Conservation (phyloP, 148 eudicot genomes). For the Rhododendron simsii region DNA sequence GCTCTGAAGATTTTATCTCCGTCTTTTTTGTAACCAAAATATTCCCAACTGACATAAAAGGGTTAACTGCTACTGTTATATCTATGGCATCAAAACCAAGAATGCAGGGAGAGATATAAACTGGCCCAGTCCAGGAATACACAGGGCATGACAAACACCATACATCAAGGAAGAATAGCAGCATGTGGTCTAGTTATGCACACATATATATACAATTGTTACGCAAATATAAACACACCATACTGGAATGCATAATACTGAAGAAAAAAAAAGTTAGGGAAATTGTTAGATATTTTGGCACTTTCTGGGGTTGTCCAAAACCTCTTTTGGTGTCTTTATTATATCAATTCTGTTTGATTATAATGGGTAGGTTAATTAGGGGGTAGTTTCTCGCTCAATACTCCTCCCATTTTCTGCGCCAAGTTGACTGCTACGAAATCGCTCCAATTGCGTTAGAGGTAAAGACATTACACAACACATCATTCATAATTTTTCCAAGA, state of each 20-base stretch:
- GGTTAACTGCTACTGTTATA: background rate
- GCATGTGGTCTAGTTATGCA: background rate
- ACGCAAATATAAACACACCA: background rate
- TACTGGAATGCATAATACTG: background rate
- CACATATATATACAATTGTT: background rate
- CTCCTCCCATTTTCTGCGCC: too few relatives aligned
- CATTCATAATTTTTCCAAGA: too few relatives aligned
- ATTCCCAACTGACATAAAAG: background rate
- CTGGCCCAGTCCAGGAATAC: background rate
- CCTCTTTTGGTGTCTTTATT: too few relatives aligned
- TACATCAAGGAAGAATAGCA: background rate
- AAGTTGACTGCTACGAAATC: too few relatives aligned
- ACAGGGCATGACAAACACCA: background rate
- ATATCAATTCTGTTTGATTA: too few relatives aligned
- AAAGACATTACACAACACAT: too few relatives aligned
- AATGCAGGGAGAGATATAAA: background rate
- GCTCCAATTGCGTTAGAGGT: too few relatives aligned
- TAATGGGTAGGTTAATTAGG: too few relatives aligned
- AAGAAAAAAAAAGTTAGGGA: conserved; percentile 7
- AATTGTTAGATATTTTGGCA: too few relatives aligned
- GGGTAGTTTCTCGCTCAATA: too few relatives aligned
- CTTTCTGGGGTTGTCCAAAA: too few relatives aligned
- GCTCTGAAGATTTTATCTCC: background rate
- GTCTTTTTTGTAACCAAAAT: background rate
- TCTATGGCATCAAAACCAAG: background rate